phyloP scores from a whole-genome alignment of 2,329 filamentous ascomycete species.

The Claviceps sp. region DNA sequence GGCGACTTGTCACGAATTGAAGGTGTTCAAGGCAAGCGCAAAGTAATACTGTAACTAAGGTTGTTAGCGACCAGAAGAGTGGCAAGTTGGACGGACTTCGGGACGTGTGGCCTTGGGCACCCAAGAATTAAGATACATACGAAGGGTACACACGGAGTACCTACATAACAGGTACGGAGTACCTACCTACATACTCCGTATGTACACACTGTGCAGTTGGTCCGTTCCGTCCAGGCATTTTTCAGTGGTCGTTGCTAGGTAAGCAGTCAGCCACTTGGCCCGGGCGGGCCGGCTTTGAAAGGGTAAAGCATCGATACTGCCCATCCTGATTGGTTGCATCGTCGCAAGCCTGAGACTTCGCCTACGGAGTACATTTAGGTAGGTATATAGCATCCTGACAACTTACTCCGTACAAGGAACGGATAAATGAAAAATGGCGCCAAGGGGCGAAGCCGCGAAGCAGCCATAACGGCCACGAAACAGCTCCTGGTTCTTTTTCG shows the following conservation, averaged over 20 bases:
- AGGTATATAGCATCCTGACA: background rate
- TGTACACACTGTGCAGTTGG: background rate
- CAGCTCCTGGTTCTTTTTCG: background rate
- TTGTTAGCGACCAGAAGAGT: background rate
- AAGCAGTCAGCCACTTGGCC: background rate
- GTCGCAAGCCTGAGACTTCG: background rate
- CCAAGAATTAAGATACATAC: background rate
- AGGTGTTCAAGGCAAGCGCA: background rate
- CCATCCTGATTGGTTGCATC: background rate
- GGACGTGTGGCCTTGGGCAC: background rate
- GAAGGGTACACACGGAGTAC: too few species aligned
- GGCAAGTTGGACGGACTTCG: slow-evolving; percentile 1
- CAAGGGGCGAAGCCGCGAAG: background rate
- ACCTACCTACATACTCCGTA: too few species aligned
- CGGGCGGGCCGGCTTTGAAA: background rate
- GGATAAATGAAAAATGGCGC: background rate
- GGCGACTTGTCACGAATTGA: background rate
- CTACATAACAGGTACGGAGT: too few species aligned
- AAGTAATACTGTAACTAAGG: background rate
- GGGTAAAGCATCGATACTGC: background rate
- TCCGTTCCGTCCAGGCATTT: background rate
- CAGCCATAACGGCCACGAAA: background rate
- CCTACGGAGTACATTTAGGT: background rate
- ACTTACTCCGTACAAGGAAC: background rate
- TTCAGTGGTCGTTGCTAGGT: background rate